Percentiles rank a stretch among this genome's conserved stretches.
Conservation (phyloP, 2,329 filamentous ascomycete species). For the Ophidiomyces ophidiicola region DNA sequence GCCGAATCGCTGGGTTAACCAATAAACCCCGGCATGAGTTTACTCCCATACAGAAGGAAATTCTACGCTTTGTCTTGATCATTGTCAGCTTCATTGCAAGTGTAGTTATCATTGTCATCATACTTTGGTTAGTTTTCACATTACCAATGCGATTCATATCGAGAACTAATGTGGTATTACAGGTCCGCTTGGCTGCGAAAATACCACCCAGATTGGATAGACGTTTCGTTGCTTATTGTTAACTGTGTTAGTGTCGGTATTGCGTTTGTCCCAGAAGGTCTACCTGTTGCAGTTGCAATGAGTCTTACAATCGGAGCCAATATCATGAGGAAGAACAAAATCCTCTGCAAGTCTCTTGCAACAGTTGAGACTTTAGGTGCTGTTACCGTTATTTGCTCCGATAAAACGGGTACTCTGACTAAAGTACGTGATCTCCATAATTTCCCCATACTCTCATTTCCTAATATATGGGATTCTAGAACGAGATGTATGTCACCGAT, state of each 20-base stretch:
- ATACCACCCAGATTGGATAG: slow-evolving; percentile 57
- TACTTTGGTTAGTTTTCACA: slow-evolving; percentile 46
- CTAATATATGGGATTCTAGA: slow-evolving; percentile 30
- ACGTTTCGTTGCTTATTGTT: slow-evolving; percentile 59
- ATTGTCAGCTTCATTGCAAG: slow-evolving; percentile 55
- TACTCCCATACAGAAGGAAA: slow-evolving; percentile 59
- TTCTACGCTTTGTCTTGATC: slow-evolving; percentile 58
- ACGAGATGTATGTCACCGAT: slow-evolving; percentile 62
- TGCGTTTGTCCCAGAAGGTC: slow-evolving; percentile 63
- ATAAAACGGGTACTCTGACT: slow-evolving; percentile 54
- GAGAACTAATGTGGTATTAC: slow-evolving; percentile 13
- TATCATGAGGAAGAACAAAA: slow-evolving; percentile 63
- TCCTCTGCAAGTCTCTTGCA: slow-evolving; percentile 68
- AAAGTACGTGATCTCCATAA: slow-evolving; percentile 15
- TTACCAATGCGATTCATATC: not conserved
- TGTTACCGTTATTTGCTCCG: slow-evolving; percentile 62
- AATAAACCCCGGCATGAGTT: slow-evolving; percentile 55
- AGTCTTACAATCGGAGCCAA: slow-evolving; percentile 65
- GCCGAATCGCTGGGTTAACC: slow-evolving; percentile 60
- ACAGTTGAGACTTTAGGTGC: slow-evolving; percentile 65
- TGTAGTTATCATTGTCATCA: slow-evolving; percentile 42
- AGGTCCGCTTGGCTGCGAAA: slow-evolving; percentile 60
- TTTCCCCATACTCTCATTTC: not conserved
- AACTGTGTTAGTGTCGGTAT: slow-evolving; percentile 60
- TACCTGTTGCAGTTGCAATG: slow-evolving; percentile 57